Base-by-base conservation (phyloP, 208 protist species). In the Acanthamoeba pearcei region DNA sequence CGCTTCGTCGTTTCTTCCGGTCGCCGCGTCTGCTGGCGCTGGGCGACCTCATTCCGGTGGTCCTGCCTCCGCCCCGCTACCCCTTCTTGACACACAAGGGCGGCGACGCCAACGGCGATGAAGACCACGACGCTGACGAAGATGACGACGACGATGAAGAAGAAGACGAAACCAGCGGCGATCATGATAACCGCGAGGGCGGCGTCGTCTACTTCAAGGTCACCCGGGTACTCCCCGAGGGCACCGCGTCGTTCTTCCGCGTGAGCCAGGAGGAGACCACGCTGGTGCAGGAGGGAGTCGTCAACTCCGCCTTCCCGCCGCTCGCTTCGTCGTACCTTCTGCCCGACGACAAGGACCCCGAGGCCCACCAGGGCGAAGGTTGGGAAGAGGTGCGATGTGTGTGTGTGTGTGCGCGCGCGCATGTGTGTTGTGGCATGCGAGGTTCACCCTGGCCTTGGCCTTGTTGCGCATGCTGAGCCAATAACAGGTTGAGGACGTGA, bases 171-270 rank as follows among this genome's bases (percentile, higher is more conserved):
- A 70, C 15, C 1, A 46, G 72, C 5, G 22, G 82, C 17, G 24
- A 85, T 29, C 72, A 94, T 22, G 68, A 94, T n/a, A 55, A 66
- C 70, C 51, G 55, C 51, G 91, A 94, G n/a, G 70, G 64, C 2
- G 66, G 62, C 32, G 29, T 78, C 66, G 91, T 85, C 24, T 85
- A 94, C 46, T 94, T 94, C 51, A 83, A 94, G 42, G 91, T 94
- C 72, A 66, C 38, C n/a, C 72, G 55, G 42, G 64, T 80, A 62
- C 86, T 80, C 6, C 57, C 64, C 27, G 86, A 92, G 49, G 62
- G 46, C 17, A 92, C 35, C 6, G 49, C 64, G 5, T 22, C 51
- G 88, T 94, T 94, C 57, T 94, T 85, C 74, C 72, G 66, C 0
- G 91, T 94, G 19, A 94, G 70, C 22, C 64, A 70, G 13, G 72